Conservation (phyloP, 1,284 basidiomycete genomes). For the Trichosporon sp. region DNA sequence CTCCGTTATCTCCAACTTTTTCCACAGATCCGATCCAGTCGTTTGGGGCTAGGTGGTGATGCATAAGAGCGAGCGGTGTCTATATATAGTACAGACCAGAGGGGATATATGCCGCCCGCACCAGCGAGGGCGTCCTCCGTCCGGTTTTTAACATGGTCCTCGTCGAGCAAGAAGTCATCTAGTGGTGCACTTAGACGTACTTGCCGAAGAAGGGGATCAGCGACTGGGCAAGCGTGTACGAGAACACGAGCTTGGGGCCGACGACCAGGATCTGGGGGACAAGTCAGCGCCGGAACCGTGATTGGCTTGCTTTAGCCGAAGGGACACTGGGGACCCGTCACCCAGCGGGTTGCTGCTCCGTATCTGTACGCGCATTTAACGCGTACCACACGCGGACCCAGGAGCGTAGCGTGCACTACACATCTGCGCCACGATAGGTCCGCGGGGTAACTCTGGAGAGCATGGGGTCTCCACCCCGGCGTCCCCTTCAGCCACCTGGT, state of each 20-base stretch:
- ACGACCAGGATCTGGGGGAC: constrained; percentile 77
- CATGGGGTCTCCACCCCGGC: not conserved
- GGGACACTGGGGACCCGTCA: not conserved
- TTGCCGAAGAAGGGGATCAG: constrained; percentile 91
- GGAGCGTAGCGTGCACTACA: not conserved
- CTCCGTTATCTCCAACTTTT: not conserved
- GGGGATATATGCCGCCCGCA: constrained; percentile 1
- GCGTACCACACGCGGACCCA: not conserved
- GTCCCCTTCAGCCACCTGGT: not conserved
- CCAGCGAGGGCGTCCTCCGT: not conserved
- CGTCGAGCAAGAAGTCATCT: not conserved
- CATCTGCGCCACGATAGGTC: not conserved
- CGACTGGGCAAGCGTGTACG: constrained; percentile 93
- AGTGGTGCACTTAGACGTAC: constrained; percentile 58
- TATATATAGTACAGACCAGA: constrained; percentile 5
- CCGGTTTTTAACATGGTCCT: not conserved
- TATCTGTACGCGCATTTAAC: constrained; percentile 5
- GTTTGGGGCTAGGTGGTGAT: constrained; percentile 1
- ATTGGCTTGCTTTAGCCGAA: constrained; percentile 5
- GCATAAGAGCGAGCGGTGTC: constrained; percentile 10
- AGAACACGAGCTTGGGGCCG: constrained; percentile 96
- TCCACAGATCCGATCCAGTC: too few relatives aligned
- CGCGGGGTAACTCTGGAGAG: not conserved
- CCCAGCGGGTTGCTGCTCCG: not conserved
- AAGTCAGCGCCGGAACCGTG: constrained; percentile 6